A percentile compares a stretch with the other conserved stretches of the same genome.
phyloP scores from a whole-genome alignment of 2,329 filamentous ascomycete species.

The Grosmannia huntii region DNA sequence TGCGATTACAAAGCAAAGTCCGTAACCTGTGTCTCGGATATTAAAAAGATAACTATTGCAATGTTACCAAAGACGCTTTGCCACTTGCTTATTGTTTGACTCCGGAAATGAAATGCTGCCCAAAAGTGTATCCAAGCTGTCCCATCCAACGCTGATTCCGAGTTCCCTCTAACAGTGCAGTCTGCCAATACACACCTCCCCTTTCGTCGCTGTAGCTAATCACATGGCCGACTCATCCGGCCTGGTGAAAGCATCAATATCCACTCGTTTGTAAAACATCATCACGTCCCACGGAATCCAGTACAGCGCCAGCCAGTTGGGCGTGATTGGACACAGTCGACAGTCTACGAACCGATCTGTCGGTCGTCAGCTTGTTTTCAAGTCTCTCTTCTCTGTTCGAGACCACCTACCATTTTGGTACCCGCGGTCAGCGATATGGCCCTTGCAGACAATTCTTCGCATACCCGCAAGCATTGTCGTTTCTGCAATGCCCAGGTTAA shows the following conservation, averaged over 20 bases:
- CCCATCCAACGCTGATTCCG: background rate
- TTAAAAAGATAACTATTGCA: too few species aligned
- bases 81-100: background rate
- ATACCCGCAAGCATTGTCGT: constrained; percentile 62
- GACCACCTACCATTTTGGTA: constrained; percentile 54
- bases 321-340: constrained; percentile 65
- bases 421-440: constrained; percentile 63
- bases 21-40: too few species aligned
- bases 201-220: too few species aligned
- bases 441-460: constrained; percentile 58
- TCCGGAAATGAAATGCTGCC: background rate
- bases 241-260: constrained; percentile 36
- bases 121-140: background rate
- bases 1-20: too few species aligned
- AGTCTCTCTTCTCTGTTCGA: background rate
- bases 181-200: background rate
- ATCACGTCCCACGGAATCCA: constrained; percentile 57
- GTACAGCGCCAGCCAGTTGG: constrained; percentile 67
- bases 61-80: too few species aligned
- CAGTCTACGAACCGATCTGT: constrained; percentile 62
- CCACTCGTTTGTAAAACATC: constrained; percentile 46
- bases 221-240: too few species aligned
- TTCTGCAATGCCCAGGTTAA: constrained; percentile 30
- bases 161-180: background rate
- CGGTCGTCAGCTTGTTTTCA: background rate